phyloP scores from a whole-genome alignment of 306 rosid species.

The Glycine latifolia region DNA sequence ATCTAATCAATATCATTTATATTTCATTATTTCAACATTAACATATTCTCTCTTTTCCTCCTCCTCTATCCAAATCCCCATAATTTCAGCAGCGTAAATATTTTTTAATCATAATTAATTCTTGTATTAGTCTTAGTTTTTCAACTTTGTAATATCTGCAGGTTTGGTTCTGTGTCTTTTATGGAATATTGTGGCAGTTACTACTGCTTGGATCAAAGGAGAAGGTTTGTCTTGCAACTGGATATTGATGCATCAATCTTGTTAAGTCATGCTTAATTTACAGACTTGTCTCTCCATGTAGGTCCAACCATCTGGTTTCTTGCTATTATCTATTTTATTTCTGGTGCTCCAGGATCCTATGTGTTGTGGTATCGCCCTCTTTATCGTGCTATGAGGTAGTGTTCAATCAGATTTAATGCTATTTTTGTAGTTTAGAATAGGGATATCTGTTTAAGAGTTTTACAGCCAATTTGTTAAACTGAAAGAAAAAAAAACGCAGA shows the following conservation, averaged over 20 bases:
- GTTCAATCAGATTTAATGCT: constrained; percentile 27
- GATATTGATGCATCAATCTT: constrained; percentile 11
- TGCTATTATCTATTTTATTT: constrained; percentile 79
- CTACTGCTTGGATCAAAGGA: constrained; percentile 84
- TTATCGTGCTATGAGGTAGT: constrained; percentile 93
- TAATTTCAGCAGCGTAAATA: constrained; percentile 6
- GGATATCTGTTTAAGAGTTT: constrained; percentile 38
- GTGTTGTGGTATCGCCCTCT: constrained; percentile 98
- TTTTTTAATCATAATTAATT: constrained; percentile 1
- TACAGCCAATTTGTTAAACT: constrained; percentile 34
- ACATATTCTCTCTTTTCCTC: constrained; percentile 1
- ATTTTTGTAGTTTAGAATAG: constrained; percentile 35
- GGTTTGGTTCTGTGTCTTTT: constrained; percentile 75
- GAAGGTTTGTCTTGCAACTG: constrained; percentile 67
- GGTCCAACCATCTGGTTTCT: constrained; percentile 89
- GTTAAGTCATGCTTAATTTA: constrained; percentile 42
- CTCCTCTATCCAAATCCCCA: background rate
- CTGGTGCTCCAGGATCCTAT: constrained; percentile 80
- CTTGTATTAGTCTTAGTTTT: constrained; percentile 17
- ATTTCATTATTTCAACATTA: background rate
- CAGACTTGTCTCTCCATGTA: constrained; percentile 51
- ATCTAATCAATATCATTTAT: background rate
- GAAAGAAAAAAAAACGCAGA: background rate
- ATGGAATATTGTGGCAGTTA: constrained; percentile 87
- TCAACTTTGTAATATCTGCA: constrained; percentile 54